Conservation (phyloP, 2,329 filamentous ascomycete genomes). For the Epichloe typhina region DNA sequence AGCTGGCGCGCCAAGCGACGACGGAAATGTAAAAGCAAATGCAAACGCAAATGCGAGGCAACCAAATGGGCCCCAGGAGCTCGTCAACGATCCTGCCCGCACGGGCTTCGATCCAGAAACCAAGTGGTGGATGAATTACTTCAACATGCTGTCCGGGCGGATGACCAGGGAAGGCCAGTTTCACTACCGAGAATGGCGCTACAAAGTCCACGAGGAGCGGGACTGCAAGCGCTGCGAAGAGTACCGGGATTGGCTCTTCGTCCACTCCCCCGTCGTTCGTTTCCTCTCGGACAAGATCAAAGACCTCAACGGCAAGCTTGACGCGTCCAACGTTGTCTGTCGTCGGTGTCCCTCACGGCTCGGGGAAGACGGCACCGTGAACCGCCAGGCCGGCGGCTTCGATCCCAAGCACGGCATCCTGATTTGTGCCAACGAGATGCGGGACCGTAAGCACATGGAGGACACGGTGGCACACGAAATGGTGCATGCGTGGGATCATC, state of each 20-base stretch:
- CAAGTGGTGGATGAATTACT: conserved; percentile 70
- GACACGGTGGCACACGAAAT: conserved; percentile 95
- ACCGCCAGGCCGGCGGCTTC: conserved; percentile 67
- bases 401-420: conserved; percentile 76
- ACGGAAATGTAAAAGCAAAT: conserved; percentile 2
- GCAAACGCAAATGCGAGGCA: conserved; percentile 2
- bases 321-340: conserved; percentile 66
- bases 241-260: conserved; percentile 70
- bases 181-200: conserved; percentile 66
- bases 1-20: conserved; percentile 6
- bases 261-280: conserved; percentile 78
- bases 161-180: conserved; percentile 56
- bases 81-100: conserved; percentile 44
- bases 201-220: conserved; percentile 58
- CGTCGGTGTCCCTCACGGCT: conserved; percentile 56
- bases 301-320: conserved; percentile 65
- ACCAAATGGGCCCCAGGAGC: conserved; percentile 16
- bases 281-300: conserved; percentile 76
- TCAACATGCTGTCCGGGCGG: conserved; percentile 63
- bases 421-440: conserved; percentile 84
- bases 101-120: conserved; percentile 51
- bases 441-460: conserved; percentile 69
- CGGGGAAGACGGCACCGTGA: conserved; percentile 44
- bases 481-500: conserved; percentile 91
- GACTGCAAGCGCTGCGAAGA: conserved; percentile 75